Percentiles rank a stretch among this genome's conserved stretches.
Conservation (phyloP, 768 basidiomycete species). For the Kwoniella botswanensis region DNA sequence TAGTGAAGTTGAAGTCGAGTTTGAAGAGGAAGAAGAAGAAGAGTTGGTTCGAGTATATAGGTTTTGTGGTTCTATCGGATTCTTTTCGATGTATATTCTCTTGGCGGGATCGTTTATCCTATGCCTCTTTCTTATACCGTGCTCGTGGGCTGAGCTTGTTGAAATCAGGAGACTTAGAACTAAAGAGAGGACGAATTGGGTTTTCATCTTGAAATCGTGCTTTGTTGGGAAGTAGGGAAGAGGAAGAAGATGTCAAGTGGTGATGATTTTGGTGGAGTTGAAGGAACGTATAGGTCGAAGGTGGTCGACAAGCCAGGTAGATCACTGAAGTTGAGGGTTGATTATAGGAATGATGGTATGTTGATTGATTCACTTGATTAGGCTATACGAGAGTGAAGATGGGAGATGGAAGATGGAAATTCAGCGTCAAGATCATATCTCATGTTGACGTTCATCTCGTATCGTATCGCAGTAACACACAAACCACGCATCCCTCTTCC, state of each 20-base stretch:
- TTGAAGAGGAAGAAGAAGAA: constrained; percentile 9
- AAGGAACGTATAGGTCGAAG: constrained; percentile 20
- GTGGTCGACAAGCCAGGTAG: constrained; percentile 17
- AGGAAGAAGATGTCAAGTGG: not conserved
- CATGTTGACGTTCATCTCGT: too few relatives aligned
- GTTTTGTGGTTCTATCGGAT: not conserved
- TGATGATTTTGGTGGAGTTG: not conserved
- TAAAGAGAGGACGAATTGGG: constrained; percentile 11
- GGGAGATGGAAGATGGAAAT: too few relatives aligned
- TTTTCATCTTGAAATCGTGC: constrained; percentile 1
- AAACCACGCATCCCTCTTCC: too few relatives aligned
- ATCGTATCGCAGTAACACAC: too few relatives aligned
- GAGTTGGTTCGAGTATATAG: constrained; percentile 2
- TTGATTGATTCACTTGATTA: too few relatives aligned
- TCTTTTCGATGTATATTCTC: not conserved
- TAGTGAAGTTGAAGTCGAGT: not conserved
- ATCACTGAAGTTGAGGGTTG: too few relatives aligned
- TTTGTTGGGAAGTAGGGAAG: not conserved
- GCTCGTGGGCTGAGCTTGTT: constrained; percentile 1
- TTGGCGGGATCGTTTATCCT: constrained; percentile 11
- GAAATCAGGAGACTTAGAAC: constrained; percentile 6
- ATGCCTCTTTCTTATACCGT: constrained; percentile 12
- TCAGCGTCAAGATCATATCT: too few relatives aligned
- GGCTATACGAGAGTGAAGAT: too few relatives aligned
- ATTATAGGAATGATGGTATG: too few relatives aligned